These are phyloP conservation scores for Lactifluus volemus DNA, from an alignment of 768 basidiomycete species.

Conservation along the genomic window DNA sequence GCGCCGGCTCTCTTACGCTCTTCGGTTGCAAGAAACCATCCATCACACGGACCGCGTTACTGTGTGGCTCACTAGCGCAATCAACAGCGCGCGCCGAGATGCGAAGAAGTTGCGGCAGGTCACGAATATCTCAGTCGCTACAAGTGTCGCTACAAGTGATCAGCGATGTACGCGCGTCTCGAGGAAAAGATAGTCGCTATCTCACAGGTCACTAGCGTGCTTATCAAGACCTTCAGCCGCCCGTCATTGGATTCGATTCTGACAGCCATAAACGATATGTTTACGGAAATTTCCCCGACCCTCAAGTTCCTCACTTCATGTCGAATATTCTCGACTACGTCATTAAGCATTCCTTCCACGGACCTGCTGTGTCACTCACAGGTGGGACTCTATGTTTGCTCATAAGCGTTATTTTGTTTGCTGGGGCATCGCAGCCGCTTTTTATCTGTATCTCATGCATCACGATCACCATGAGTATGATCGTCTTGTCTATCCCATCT, in stretches of 20 bases:
- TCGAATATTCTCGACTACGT: background rate
- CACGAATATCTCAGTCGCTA: background rate
- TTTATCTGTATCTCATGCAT: conserved; percentile 7
- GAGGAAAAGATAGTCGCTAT: background rate
- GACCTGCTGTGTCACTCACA: background rate
- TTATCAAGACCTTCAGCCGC: no score
- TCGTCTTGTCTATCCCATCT: background rate
- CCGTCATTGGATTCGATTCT: no score
- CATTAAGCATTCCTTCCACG: background rate
- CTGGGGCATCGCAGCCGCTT: background rate
- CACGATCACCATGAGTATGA: background rate
- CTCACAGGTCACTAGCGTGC: background rate
- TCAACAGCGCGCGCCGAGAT: background rate
- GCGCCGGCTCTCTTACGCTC: background rate
- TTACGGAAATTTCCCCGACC: no score
- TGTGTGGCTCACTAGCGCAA: background rate
- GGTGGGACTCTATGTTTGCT: conserved; percentile 7
- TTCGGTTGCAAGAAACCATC: background rate
- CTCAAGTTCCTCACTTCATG: no score
- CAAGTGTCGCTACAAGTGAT: background rate
- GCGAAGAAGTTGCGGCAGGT: background rate
- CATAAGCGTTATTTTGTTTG: conserved; percentile 5
- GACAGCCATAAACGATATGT: no score
- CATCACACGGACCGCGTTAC: background rate
- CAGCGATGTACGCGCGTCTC: background rate